These are phyloP conservation scores for Akanthomyces dipterigenus DNA, from an alignment of 2,329 filamentous ascomycete genomes.

Conservation along the genomic window DNA sequence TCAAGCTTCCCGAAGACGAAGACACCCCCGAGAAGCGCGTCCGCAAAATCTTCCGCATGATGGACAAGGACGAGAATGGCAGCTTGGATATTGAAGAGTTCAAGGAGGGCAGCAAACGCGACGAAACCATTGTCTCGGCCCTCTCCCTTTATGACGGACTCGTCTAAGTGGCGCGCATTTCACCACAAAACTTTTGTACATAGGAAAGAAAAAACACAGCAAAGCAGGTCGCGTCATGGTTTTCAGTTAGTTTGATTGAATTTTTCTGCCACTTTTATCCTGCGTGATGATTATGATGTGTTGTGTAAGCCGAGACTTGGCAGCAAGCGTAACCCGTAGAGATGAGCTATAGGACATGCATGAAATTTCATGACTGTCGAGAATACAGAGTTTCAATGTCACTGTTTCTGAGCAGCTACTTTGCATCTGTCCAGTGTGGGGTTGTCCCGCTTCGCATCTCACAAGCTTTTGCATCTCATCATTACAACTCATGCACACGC, in stretches of 20 bases:
- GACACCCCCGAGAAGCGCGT: constrained; percentile 98
- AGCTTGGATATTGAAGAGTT: constrained; percentile 96
- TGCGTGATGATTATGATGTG: neutral
- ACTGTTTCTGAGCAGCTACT: too few relatives aligned
- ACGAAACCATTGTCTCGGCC: constrained; percentile 97
- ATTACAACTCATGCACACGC: neutral
- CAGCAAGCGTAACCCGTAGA: too few relatives aligned
- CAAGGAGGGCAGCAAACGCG: constrained; percentile 97
- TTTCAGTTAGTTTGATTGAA: neutral
- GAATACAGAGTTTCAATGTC: too few relatives aligned
- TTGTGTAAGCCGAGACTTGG: too few relatives aligned
- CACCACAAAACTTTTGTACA: constrained; percentile 2
- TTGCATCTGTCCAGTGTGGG: neutral
- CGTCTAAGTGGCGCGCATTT: constrained; percentile 47
- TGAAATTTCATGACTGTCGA: too few relatives aligned
- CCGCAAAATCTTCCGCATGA: constrained; percentile 98
- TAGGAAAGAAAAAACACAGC: constrained; percentile 9
- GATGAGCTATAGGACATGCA: too few relatives aligned
- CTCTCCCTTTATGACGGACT: constrained; percentile 93
- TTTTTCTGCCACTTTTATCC: neutral
- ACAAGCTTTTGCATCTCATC: neutral
- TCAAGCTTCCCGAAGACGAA: constrained; percentile 96
- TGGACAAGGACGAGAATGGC: constrained; percentile 99
- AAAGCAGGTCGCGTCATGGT: constrained; percentile 5
- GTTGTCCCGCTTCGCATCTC: neutral